Base-by-base conservation (phyloP, 257 asterid genomes). In the Ligustrum vulgare region DNA sequence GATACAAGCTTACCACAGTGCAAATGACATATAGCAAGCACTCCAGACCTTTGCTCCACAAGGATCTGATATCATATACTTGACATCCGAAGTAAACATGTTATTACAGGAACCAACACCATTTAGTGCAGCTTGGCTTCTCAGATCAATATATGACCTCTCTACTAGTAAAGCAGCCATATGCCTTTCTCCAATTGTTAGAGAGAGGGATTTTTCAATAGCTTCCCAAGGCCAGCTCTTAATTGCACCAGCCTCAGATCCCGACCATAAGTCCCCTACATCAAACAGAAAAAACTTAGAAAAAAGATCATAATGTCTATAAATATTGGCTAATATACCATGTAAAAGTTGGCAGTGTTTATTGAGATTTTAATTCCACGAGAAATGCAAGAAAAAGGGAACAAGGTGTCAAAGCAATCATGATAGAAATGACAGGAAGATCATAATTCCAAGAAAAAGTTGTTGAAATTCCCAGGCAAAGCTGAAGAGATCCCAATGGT, bases 191-290 rank as follows among this genome's bases (percentile, higher is more conserved):
- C 94, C 98, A 72, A 28, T 10, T 76, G 84, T 84, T 72, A 87
- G 78, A 69, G 92, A 69, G 78, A 93, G 88, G 18, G 97, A 82
- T 78, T 86, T 95, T 82, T 91, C 98, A 71, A 93, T 85, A 82
- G 96, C 92, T 88, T 95, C 99, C 97, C 98, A 95, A 20, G 97
- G 91, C 98, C 99, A 95, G 76, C 90, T 82, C 88, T 86, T 95
- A 67, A 95, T 70, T 58, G 89, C 83, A 79, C 98, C 99, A 72
- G 92, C 89, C 85, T 95, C 99, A 70, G 98, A 95, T 63, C 97
- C 98, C 15, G 97, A 81, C 99, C 99, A 95, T 15, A 95, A 77
- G 82, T 95, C 98, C 82, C 99, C 99, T 95, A 84, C 58, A 86
- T 51, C 75, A 76, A 76, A 28, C 31, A 87, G 56, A 70, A 70